phyloP scores from a whole-genome alignment of 805 yeast species.

The Priceomyces carsonii region DNA sequence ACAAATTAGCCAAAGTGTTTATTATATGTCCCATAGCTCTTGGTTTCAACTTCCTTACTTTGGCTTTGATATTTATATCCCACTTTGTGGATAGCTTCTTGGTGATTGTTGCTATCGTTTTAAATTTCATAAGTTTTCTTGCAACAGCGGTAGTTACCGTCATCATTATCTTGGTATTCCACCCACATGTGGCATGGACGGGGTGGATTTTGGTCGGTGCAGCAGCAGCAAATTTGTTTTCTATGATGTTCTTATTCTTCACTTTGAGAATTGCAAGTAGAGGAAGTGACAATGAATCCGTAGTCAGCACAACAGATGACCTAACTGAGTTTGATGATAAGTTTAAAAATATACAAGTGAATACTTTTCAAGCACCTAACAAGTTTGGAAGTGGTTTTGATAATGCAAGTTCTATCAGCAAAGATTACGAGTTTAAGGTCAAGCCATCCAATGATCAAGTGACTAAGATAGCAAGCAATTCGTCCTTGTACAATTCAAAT shows the following conservation, averaged over 20 bases:
- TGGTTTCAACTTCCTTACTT: conserved; percentile 51
- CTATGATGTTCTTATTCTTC: conserved; percentile 49
- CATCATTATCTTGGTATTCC: conserved; percentile 56
- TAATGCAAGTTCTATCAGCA: conserved; percentile 21
- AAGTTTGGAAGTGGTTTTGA: conserved; percentile 11
- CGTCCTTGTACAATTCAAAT: conserved; percentile 30
- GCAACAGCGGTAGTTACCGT: conserved; percentile 57
- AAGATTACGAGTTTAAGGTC: conserved; percentile 25
- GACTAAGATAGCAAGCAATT: conserved; percentile 13
- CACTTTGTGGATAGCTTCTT: conserved; percentile 24
- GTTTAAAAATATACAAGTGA: conserved; percentile 11
- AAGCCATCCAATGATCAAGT: conserved; percentile 3
- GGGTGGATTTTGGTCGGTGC: conserved; percentile 72
- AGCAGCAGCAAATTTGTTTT: conserved; percentile 54
- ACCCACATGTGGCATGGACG: conserved; percentile 70
- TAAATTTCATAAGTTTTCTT: conserved; percentile 51
- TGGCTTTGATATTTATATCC: conserved; percentile 23
- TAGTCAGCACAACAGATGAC: conserved; percentile 12
- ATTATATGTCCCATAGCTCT: conserved; percentile 68
- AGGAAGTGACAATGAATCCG: conserved; percentile 13
- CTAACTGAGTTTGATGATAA: conserved; percentile 22
- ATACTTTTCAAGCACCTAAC: conserved; percentile 15
- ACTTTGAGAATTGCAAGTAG: conserved; percentile 27
- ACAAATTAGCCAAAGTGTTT: conserved; percentile 52
- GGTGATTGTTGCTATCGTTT: conserved; percentile 41